Base-by-base conservation (phyloP, 805 yeast genomes). In the Hanseniaspora pseudoguilliermondii region DNA sequence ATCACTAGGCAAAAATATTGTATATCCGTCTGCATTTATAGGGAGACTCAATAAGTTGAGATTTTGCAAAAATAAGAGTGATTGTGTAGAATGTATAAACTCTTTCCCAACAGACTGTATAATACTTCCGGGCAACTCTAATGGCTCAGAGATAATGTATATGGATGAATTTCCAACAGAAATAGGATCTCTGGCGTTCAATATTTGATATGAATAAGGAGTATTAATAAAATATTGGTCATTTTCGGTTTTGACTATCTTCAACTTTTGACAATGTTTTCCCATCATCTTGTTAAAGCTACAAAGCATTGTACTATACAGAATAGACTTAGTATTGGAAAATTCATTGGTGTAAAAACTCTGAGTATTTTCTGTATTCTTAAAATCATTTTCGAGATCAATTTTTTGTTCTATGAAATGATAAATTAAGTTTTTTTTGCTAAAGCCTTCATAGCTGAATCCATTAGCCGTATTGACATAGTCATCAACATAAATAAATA, bases 1-100 rank as follows among this genome's bases (percentile, higher is more conserved):
- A 34, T 84, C 81, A 57, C 89, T 82, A 0, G 97, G 97, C 32
- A 90, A 70, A 54, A 90, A 78, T 0, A 83, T 69, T 0, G 96
- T 80, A 69, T 88, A 87, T 0, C 95, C 95, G 21, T 71, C 63
- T 21, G 70, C 67, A 57, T 82, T 83, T 5, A 74, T 75, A 13
- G 75, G 69, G 43, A 84, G 71, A 57, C 77, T 76, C 23, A 80
- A 68, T 35, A 86, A 65, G 9, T 73, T 75, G 44, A 80, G 72
- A 16, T 75, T 68, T 49, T 77, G 74, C 57, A 90, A 66, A 60
- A 79, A 80, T 18, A 74, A 70, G 48, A 88, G 63, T 0, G 95
- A 81, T 58, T 73, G 77, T 2, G 95, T 77, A 62, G 93, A 84
- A 52, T 77, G 75, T 6, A 48, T 21, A 50, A 74, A 72, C 50